phyloP scores from a whole-genome alignment of 257 asterid genomes.

The Ilex aquifolium region DNA sequence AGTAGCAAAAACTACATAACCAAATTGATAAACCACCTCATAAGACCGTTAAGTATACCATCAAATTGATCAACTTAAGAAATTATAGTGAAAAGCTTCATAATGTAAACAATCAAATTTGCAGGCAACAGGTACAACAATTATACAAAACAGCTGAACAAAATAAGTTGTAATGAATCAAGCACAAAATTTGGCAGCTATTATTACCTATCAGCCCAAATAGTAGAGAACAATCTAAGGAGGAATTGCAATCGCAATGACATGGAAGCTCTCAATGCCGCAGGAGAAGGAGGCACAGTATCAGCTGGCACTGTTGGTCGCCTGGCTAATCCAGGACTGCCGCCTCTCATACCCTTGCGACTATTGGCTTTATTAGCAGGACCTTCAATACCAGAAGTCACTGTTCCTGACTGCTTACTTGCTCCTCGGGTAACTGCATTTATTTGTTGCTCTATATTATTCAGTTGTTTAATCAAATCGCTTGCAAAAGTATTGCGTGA shows the following conservation, averaged over 20 bases:
- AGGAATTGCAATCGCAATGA: constrained; percentile 87
- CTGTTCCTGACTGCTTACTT: constrained; percentile 45
- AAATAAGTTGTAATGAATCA: too few relatives aligned
- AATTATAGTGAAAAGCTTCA: too few relatives aligned
- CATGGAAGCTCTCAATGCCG: constrained; percentile 86
- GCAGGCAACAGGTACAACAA: too few relatives aligned
- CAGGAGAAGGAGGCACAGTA: constrained; percentile 79
- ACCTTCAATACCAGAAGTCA: constrained; percentile 56
- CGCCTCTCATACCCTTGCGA: constrained; percentile 68
- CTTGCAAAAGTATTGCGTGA: constrained; percentile 70
- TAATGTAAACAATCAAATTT: too few relatives aligned
- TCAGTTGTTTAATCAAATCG: constrained; percentile 92
- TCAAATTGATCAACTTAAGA: too few relatives aligned
- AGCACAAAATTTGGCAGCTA: too few relatives aligned
- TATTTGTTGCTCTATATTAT: constrained; percentile 85
- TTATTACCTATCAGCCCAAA: constrained; percentile 78
- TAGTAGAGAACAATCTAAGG: constrained; percentile 75
- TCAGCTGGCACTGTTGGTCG: constrained; percentile 58
- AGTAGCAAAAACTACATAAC: too few relatives aligned
- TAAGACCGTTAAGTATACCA: too few relatives aligned
- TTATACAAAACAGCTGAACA: too few relatives aligned
- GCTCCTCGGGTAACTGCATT: constrained; percentile 74
- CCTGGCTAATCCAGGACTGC: constrained; percentile 71
- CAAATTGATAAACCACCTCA: too few relatives aligned
- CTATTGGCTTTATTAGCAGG: constrained; percentile 61